Percentiles rank a stretch among this genome's conserved stretches.
phyloP scores from a whole-genome alignment of 345 rosid species.

The Aurinia saxatilis region DNA sequence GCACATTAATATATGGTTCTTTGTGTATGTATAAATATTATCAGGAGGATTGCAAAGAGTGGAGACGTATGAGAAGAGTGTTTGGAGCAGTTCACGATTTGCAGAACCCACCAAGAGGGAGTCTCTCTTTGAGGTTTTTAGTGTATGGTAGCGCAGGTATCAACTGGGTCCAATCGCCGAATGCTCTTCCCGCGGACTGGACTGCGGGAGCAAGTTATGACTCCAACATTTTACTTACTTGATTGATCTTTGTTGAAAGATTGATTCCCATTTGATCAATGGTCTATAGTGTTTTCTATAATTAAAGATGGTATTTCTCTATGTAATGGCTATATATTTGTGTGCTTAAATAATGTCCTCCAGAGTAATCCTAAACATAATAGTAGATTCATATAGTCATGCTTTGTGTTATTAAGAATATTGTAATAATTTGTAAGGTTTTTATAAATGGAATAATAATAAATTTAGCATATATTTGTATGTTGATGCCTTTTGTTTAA shows the following conservation, averaged over 20 bases:
- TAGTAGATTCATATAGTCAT: not conserved
- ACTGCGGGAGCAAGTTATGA: constrained; percentile 52
- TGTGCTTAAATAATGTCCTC: constrained; percentile 14
- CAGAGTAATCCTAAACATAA: not conserved
- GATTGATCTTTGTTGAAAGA: not conserved
- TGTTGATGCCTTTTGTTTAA: too few relatives aligned
- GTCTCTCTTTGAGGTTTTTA: constrained; percentile 43
- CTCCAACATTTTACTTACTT: constrained; percentile 46
- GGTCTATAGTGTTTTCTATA: not conserved
- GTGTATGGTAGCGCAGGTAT: constrained; percentile 37
- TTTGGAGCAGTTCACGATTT: constrained; percentile 67
- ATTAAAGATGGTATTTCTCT: not conserved
- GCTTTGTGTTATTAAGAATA: not conserved
- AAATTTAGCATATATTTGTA: too few relatives aligned
- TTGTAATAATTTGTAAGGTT: constrained; percentile 16
- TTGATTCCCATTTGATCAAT: not conserved
- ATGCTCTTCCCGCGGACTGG: constrained; percentile 60
- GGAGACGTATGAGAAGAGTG: constrained; percentile 69
- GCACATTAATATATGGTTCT: not conserved
- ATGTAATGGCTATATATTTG: constrained; percentile 9
- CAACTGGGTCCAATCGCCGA: constrained; percentile 50
- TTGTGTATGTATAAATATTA: not conserved
- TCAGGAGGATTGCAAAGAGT: constrained; percentile 54
- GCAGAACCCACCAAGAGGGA: constrained; percentile 51
- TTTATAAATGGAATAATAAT: not conserved